Conservation (phyloP, 202 grass and related monocot genomes). For the Setaria italica region DNA sequence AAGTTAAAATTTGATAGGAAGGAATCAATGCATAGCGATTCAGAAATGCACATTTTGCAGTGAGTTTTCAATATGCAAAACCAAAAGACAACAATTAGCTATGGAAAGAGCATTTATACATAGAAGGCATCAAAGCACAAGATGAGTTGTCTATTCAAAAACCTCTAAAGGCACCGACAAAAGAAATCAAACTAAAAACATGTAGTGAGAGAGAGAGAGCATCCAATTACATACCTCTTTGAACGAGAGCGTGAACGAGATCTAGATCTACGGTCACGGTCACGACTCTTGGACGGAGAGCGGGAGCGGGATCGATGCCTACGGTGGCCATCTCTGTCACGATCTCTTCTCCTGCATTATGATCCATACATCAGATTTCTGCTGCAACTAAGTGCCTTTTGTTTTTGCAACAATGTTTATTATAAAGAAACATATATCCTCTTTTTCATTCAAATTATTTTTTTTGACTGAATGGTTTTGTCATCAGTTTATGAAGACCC, state of each 20-base stretch:
- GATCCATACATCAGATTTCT: slow-evolving; percentile 9
- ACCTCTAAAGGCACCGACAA: not conserved
- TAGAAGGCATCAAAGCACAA: slow-evolving; percentile 3
- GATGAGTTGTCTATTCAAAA: slow-evolving; percentile 13
- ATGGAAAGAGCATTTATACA: not conserved
- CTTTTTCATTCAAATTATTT: not conserved
- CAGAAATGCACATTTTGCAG: not conserved
- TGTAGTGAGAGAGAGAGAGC: not conserved
- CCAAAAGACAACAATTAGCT: not conserved
- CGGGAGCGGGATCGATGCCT: slow-evolving; percentile 70
- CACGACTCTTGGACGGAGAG: slow-evolving; percentile 75
- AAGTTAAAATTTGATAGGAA: not conserved
- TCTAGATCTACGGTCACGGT: slow-evolving; percentile 46
- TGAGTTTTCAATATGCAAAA: not conserved
- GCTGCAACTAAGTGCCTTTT: not conserved
- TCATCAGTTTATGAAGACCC: not conserved
- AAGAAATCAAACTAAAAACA: not conserved
- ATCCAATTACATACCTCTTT: slow-evolving; percentile 42
- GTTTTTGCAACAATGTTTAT: slow-evolving; percentile 11
- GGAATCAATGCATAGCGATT: not conserved
- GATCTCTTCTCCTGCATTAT: slow-evolving; percentile 67
- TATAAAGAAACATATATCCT: not conserved
- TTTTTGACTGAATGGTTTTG: not conserved
- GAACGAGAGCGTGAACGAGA: slow-evolving; percentile 55
- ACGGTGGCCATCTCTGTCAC: slow-evolving; percentile 69